Base-by-base conservation (phyloP, 495 filamentous ascomycete genomes). In the Talaromyces liani region DNA sequence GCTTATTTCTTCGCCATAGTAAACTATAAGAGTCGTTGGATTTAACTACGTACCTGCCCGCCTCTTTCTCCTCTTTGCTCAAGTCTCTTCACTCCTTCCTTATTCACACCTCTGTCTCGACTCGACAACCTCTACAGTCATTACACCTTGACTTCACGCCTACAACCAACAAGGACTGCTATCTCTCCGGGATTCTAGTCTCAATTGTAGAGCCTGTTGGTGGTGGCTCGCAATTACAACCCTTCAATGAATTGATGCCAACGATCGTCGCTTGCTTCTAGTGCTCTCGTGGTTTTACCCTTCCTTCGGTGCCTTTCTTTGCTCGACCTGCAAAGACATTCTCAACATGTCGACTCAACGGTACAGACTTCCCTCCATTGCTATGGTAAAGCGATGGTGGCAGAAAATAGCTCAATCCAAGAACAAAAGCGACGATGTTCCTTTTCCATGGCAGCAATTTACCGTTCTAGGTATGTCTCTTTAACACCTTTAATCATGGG, bases 361-460 rank as follows among this genome's bases (percentile, higher is more conserved):
- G 25, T 34, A 57, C 16, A 20, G 29, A 36, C 45, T 62, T 18
- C 45, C 60, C n/a, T 16, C 24, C 47, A 62, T 61, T 18, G 20
- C 34, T 22, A 8, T 7, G 34, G 59, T 6, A 45, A 27, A 33
- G 41, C 60, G 47, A 18, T 62, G 60, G 39, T 54, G 41, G 60
- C 41, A 54, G 6, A 62, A 16, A 8, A 12, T 62, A 12, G 24
- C 22, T 14, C 39, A 4, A 25, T 62, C 60, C 24, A 53, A 54
- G 29, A 62, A 51, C 20, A 39, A 29, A n/a, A 5, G 3, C 47
- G 27, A 62, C 18, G 60, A 62, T 34, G 27, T 34, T 3, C 41
- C 41, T 51, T 53, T 62, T 54, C 60, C 60, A 27, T 62, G 45
- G 39, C 41, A 41, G 9, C 60, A 62, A 22, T 62, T 62, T 31